Base-by-base conservation (phyloP, 352 stramenopile species). In the Pythium dissimile region DNA sequence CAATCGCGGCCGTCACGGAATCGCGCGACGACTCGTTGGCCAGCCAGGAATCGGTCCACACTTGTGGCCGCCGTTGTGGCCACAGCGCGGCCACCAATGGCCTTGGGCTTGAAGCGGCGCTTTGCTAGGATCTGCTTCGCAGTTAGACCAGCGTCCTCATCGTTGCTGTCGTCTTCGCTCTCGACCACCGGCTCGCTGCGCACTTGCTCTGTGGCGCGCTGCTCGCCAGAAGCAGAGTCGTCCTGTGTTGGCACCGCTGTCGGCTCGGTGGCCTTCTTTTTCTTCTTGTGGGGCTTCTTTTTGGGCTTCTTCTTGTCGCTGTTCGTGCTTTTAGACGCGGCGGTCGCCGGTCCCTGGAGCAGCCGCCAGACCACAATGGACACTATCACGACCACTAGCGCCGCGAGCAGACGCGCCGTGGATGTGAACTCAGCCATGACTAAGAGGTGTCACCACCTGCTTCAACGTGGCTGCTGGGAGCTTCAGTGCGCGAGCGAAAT, bases 61-160 rank as follows among this genome's bases (percentile, higher is more conserved):
- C 53, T 67, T 9, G 64, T 51, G 16, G 59, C 48, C 23, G 73
- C 52, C 5, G 53, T 50, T 10, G 62, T 60, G 0, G 49, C 49
- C 16, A 7, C 54, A 9, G 9, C 51, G 13, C 27, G 24, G 27
- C 69, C 77, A 10, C 79, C 74, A 10, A 93, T 64, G 26, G 62
- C 77, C 37, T 72, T 83, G 9, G 75, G 71, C 47, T 84, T 72
- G 55, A 93, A 93, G 39, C 71, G 82, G 38, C 78, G 74, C 10
- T 68, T 73, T 11, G 79, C 63, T 34, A 93, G 47, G 31, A 90
- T 61, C 70, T 93, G 62, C n/a, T 66, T 66, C n/a, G 75, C 83
- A 16, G 67, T 73, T 7, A 78, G 73, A 7, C 75, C 77, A 31
- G 84, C 77, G 48, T 91, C 79, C 32, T 72, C 71, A 31, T 77